Evolutionary conservation across 139 green algal genomes (phyloP).

Genomic region (Tetratostichococcus sp.): DNA sequence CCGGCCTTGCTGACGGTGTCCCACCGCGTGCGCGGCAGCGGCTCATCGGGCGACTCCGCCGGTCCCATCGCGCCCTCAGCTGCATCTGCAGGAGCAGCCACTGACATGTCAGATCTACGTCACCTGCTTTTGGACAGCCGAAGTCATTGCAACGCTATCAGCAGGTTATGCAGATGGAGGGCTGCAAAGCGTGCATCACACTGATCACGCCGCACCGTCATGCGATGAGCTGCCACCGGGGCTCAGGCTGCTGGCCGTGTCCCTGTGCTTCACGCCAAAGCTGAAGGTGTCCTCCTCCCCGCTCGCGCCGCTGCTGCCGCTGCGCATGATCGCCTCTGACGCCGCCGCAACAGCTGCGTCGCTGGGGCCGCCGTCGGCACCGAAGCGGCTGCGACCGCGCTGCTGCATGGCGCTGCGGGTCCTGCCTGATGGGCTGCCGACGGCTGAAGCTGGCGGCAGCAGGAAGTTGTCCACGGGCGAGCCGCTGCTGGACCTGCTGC

Average conservation of each 20-base stretch:
- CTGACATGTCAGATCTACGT: too few relatives aligned
- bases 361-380: too few relatives aligned
- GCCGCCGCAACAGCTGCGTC: too few relatives aligned
- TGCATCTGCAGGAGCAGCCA: background rate
- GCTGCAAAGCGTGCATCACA: too few relatives aligned
- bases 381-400: background rate
- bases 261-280: background rate
- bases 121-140: too few relatives aligned
- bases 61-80: background rate
- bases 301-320: background rate
- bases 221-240: too few relatives aligned
- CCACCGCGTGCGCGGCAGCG: background rate
- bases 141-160: too few relatives aligned
- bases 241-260: background rate
- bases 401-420: background rate
- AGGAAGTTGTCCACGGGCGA: background rate
- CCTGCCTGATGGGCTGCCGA: too few relatives aligned
- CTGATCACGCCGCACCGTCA: background rate
- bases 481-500: background rate
- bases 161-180: too few relatives aligned
- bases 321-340: too few relatives aligned
- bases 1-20: background rate
- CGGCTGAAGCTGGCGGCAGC: background rate
- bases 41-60: background rate
- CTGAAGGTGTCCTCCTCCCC: background rate